A percentile compares a stretch with the other conserved stretches of the same genome.
These are phyloP conservation scores for Trapa bicornis DNA, from an alignment of 345 rosid species.

Conservation along the genomic window DNA sequence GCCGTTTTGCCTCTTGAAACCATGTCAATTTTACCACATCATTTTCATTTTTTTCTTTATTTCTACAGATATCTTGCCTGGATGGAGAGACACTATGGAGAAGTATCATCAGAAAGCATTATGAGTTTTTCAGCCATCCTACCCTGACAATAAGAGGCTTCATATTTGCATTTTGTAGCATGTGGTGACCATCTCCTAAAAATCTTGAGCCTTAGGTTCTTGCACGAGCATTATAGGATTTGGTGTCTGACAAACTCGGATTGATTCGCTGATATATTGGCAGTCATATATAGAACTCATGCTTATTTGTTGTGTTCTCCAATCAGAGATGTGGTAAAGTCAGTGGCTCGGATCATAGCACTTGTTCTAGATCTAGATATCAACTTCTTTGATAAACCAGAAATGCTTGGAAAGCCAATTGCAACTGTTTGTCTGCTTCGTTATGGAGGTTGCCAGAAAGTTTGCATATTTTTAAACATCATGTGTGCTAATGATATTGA, in stretches of 20 bases:
- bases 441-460: constrained; percentile 42
- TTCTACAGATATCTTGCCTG: constrained; percentile 44
- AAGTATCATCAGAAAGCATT: constrained; percentile 55
- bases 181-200: no score
- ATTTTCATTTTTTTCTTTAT: neutral
- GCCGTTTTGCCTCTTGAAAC: neutral
- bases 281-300: neutral
- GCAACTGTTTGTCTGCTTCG: constrained; percentile 54
- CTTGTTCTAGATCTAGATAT: constrained; percentile 62
- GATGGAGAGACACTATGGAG: constrained; percentile 84
- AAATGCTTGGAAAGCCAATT: constrained; percentile 68
- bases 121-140: constrained; percentile 23
- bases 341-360: constrained; percentile 54
- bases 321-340: constrained; percentile 45
- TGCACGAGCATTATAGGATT: no score
- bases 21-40: neutral
- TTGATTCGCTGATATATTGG: neutral
- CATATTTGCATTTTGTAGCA: neutral
- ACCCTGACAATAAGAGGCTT: neutral
- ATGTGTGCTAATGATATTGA: neutral
- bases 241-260: neutral
- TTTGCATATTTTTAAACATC: neutral
- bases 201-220: no score
- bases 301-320: constrained; percentile 3
- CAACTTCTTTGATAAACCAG: constrained; percentile 64